Evolutionary conservation across 202 grass and related monocot species (phyloP).

Genomic region (Tripidium arundinaceum): DNA sequence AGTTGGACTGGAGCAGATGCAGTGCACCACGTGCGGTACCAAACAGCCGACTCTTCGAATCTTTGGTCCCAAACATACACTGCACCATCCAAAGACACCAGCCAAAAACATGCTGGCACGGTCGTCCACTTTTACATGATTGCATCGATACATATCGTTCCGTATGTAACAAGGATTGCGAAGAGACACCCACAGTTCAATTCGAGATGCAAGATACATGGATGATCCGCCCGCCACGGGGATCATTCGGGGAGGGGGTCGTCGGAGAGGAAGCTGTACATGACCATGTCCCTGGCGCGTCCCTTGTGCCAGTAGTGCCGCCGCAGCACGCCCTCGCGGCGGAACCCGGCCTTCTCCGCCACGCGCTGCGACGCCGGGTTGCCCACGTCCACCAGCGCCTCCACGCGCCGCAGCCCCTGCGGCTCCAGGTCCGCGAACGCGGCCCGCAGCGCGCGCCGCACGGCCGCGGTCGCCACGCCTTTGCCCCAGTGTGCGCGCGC

Average conservation of each 20-base stretch:
- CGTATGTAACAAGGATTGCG: too few species aligned
- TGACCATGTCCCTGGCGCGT: conserved; percentile 44
- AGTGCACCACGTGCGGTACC: neutral
- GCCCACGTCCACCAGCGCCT: conserved; percentile 61
- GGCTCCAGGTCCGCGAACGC: conserved; percentile 44
- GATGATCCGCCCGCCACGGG: too few species aligned
- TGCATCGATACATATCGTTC: neutral
- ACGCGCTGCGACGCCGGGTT: conserved; percentile 81
- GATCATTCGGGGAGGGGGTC: too few species aligned
- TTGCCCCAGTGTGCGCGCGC: conserved; percentile 60
- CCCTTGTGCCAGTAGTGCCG: conserved; percentile 54
- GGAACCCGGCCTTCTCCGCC: conserved; percentile 75
- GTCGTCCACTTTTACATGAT: neutral
- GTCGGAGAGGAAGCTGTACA: conserved; percentile 51
- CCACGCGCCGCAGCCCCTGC: conserved; percentile 47
- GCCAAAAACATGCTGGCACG: neutral
- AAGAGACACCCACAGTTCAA: too few species aligned
- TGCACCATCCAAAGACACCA: too few species aligned
- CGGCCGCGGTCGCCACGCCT: conserved; percentile 48
- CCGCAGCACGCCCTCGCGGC: conserved; percentile 63
- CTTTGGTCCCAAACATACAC: neutral
- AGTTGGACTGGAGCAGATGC: too few species aligned
- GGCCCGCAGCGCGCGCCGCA: conserved; percentile 28
- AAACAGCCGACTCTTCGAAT: neutral
- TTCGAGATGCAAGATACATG: too few species aligned